Conservation (phyloP, 352 stramenopile species). For the Globisporangium barbulae region DNA sequence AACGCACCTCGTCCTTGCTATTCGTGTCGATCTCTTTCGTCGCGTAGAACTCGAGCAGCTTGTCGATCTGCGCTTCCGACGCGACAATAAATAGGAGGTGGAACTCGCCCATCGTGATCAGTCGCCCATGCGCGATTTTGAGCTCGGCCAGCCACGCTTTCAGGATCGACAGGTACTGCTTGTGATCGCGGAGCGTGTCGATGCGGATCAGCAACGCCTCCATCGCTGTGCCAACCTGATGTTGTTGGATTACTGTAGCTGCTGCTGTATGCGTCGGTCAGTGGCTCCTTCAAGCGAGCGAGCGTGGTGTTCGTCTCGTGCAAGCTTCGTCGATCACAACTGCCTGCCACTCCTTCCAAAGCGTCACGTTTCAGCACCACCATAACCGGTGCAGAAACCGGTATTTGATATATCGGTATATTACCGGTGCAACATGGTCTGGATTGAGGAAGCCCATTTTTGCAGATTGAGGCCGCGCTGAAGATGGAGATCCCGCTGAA, state of each 20-base stretch:
- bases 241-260: neutral
- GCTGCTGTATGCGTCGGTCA: neutral
- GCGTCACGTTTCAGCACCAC: neutral
- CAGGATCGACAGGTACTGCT: slow-evolving; percentile 53
- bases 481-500: slow-evolving; percentile 57
- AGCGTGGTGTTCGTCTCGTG: neutral
- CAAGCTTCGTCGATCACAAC: slow-evolving; percentile 1
- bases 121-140: slow-evolving; percentile 38
- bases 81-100: slow-evolving; percentile 64
- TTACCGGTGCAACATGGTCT: too few species aligned
- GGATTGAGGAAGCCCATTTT: slow-evolving; percentile 4
- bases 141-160: slow-evolving; percentile 59
- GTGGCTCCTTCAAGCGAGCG: neutral
- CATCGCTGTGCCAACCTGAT: slow-evolving; percentile 19
- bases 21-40: slow-evolving; percentile 58
- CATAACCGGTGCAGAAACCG: too few species aligned
- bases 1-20: slow-evolving; percentile 36
- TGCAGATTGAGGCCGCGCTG: neutral
- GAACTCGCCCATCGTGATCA: slow-evolving; percentile 60
- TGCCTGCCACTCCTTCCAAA: slow-evolving; percentile 19
- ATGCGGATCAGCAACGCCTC: slow-evolving; percentile 67
- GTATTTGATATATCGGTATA: too few species aligned
- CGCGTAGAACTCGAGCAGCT: slow-evolving; percentile 45
- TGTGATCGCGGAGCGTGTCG: slow-evolving; percentile 62
- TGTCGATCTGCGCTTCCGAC: slow-evolving; percentile 29